Percentiles rank a stretch among this genome's conserved stretches.
Conservation (phyloP, 768 basidiomycete genomes). For the Daedaleopsis nitida region DNA sequence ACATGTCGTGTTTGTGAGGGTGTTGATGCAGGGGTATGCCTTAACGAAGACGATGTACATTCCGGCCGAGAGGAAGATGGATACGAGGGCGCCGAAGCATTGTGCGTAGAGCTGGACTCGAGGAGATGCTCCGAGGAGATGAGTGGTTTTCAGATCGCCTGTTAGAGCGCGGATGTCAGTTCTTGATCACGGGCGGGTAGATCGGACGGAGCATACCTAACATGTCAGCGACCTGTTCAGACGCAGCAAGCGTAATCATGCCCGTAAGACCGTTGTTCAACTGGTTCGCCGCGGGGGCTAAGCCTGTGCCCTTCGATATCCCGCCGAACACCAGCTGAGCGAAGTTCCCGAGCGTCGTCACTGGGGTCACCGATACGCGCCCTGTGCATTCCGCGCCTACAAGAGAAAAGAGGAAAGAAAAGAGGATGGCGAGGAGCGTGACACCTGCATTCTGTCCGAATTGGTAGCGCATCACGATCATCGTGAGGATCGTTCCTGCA, state of each 20-base stretch:
- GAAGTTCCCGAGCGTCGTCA: slow-evolving; percentile 25
- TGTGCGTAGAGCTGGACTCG: slow-evolving; percentile 30
- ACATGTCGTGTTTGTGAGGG: slow-evolving; percentile 21
- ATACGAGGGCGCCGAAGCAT: slow-evolving; percentile 27
- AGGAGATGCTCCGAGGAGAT: slow-evolving; percentile 27
- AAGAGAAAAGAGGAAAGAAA: slow-evolving; percentile 27
- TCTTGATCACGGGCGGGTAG: not conserved
- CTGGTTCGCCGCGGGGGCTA: slow-evolving; percentile 18
- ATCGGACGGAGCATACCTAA: slow-evolving; percentile 6
- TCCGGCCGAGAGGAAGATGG: slow-evolving; percentile 27
- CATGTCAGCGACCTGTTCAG: slow-evolving; percentile 27
- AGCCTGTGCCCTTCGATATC: slow-evolving; percentile 20
- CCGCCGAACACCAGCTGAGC: slow-evolving; percentile 27
- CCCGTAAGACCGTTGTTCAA: slow-evolving; percentile 25
- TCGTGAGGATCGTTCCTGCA: slow-evolving; percentile 17
- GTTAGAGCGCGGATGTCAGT: not conserved
- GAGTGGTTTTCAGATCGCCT: slow-evolving; percentile 27
- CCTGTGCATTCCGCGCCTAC: slow-evolving; percentile 26
- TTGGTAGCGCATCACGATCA: slow-evolving; percentile 26
- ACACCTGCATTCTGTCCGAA: slow-evolving; percentile 27
- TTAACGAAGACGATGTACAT: slow-evolving; percentile 26
- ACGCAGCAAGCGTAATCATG: slow-evolving; percentile 26
- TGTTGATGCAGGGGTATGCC: slow-evolving; percentile 28
- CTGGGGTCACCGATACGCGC: slow-evolving; percentile 26
- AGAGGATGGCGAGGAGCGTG: slow-evolving; percentile 24